Evolutionary conservation across 208 protist species (phyloP).

Genomic region (Leishmania aethiopica): DNA sequence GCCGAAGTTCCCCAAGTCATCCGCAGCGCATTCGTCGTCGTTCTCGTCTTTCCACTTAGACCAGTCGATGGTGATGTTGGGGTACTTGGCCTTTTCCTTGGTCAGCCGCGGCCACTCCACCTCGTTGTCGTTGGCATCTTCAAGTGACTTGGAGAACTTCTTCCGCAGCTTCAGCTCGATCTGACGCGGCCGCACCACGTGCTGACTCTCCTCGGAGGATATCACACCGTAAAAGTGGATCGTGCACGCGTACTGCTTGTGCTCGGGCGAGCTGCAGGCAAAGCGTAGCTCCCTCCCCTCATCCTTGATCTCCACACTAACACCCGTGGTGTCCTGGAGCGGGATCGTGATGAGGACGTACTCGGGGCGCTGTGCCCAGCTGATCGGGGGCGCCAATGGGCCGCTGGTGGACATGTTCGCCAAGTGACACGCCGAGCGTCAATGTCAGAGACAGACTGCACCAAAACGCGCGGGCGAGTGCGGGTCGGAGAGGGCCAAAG

Average conservation of each 20-base stretch:
- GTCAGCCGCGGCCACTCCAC: conserved; percentile 82
- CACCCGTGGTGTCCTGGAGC: conserved; percentile 75
- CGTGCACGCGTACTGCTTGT: conserved; percentile 48
- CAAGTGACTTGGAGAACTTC: conserved; percentile 20
- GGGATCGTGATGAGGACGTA: conserved; percentile 77
- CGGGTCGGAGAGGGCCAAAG: background rate
- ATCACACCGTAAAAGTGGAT: conserved; percentile 69
- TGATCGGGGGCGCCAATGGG: conserved; percentile 58
- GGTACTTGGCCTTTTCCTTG: conserved; percentile 57
- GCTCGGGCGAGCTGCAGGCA: conserved; percentile 35
- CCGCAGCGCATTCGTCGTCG: conserved; percentile 42
- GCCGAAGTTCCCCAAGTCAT: conserved; percentile 40
- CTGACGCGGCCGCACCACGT: conserved; percentile 73
- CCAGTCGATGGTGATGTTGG: conserved; percentile 88
- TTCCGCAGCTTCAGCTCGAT: conserved; percentile 85
- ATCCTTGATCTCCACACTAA: conserved; percentile 60
- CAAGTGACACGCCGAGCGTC: background rate
- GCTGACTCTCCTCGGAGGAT: conserved; percentile 72
- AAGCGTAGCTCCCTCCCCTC: conserved; percentile 55
- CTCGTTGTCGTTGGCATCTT: conserved; percentile 50
- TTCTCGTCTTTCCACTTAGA: conserved; percentile 82
- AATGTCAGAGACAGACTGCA: background rate
- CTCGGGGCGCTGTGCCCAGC: conserved; percentile 87
- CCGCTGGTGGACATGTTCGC: conserved; percentile 23
- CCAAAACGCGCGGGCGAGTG: background rate